phyloP scores from a whole-genome alignment of 192 early-diverging fungal species.

The Umbelopsis vinacea region DNA sequence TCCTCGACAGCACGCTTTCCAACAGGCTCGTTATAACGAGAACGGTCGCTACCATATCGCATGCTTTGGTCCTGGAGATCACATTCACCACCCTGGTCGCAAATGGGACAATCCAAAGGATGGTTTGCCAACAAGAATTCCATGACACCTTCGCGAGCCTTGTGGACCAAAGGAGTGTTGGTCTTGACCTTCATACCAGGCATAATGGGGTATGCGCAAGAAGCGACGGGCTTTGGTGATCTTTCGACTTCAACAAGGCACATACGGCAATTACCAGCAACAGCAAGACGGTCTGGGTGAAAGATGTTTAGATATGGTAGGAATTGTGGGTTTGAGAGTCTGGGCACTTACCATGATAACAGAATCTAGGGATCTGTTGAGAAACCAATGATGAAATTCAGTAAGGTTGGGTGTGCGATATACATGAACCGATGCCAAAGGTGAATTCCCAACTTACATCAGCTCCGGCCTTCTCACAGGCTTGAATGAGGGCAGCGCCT shows the following conservation, averaged over 20 bases:
- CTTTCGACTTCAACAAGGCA: slow-evolving; percentile 98
- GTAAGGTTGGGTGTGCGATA: neutral
- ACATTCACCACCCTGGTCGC: slow-evolving; percentile 99
- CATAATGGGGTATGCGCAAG: slow-evolving; percentile 96
- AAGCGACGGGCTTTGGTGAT: slow-evolving; percentile 94
- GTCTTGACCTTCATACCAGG: slow-evolving; percentile 98
- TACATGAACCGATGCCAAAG: neutral
- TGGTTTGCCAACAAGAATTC: slow-evolving; percentile 97
- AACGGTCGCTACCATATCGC: slow-evolving; percentile 93
- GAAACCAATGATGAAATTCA: neutral
- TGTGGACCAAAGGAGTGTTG: slow-evolving; percentile 91
- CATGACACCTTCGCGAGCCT: slow-evolving; percentile 94
- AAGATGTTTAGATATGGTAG: neutral
- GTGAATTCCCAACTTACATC: slow-evolving; percentile 42
- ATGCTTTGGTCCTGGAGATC: slow-evolving; percentile 98
- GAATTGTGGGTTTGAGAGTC: neutral
- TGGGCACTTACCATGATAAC: slow-evolving; percentile 53
- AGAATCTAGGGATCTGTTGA: slow-evolving; percentile 73
- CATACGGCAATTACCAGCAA: slow-evolving; percentile 99
- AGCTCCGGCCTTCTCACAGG: slow-evolving; percentile 94
- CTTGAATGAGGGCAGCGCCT: slow-evolving; percentile 96
- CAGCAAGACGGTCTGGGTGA: slow-evolving; percentile 79
- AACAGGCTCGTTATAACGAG: slow-evolving; percentile 79
- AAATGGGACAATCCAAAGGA: slow-evolving; percentile 97
- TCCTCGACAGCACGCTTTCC: slow-evolving; percentile 97